Conservation (phyloP, 2,329 filamentous ascomycete species). For the Aureobasidium sp. region DNA sequence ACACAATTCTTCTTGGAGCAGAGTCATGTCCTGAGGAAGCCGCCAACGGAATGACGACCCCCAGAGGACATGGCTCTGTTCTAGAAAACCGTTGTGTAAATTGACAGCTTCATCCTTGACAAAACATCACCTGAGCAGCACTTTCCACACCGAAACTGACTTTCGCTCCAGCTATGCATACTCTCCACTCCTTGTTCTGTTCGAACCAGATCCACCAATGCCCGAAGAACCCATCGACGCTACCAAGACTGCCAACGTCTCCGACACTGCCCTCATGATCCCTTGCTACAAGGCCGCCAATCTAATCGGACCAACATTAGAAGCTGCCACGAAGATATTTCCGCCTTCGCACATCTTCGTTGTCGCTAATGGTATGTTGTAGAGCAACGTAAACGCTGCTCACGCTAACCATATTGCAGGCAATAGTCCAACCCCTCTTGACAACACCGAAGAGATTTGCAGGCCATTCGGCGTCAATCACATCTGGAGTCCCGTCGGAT, state of each 20-base stretch:
- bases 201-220: slow-evolving; percentile 30
- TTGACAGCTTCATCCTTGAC: no score
- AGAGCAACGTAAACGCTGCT: no score
- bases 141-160: not conserved
- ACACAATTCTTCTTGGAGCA: not conserved
- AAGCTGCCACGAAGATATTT: slow-evolving; percentile 42
- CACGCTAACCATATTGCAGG: not conserved
- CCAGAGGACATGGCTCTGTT: no score
- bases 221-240: slow-evolving; percentile 20
- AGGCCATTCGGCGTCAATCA: slow-evolving; percentile 40
- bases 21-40: no score
- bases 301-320: slow-evolving; percentile 36
- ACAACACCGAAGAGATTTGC: slow-evolving; percentile 44
- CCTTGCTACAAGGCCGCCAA: slow-evolving; percentile 42
- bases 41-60: no score
- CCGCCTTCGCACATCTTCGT: slow-evolving; percentile 41
- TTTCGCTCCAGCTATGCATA: slow-evolving; percentile 18
- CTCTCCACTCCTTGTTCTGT: slow-evolving; percentile 28
- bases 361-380: slow-evolving; percentile 38
- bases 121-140: not conserved
- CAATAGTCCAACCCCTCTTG: slow-evolving; percentile 40
- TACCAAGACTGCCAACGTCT: slow-evolving; percentile 22
- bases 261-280: slow-evolving; percentile 38
- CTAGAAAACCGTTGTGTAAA: no score
- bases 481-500: slow-evolving; percentile 43